These are phyloP conservation scores for Oryza glaberrima DNA, from an alignment of 176 grass and related monocot genomes.

Conservation along the genomic window DNA sequence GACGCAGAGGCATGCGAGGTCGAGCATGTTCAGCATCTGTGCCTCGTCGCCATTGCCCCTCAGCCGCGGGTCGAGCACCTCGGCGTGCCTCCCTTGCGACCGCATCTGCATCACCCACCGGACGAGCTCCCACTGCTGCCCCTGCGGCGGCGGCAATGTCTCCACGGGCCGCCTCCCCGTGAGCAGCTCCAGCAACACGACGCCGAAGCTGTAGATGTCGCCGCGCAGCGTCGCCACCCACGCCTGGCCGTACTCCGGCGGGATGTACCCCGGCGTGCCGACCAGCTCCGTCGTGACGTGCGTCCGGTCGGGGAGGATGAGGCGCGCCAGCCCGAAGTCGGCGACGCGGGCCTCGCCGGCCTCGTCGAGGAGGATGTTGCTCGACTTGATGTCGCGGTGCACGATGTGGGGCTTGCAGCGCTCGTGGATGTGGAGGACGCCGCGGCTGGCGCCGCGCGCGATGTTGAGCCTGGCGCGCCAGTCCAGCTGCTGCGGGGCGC, in stretches of 20 bases:
- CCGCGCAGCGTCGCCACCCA: slow-evolving; percentile 65
- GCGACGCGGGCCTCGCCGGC: slow-evolving; percentile 42
- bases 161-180: slow-evolving; percentile 58
- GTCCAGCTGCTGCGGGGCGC: neutral
- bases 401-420: slow-evolving; percentile 65
- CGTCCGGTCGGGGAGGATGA: slow-evolving; percentile 42
- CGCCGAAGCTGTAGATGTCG: slow-evolving; percentile 89
- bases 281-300: slow-evolving; percentile 68
- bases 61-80: slow-evolving; percentile 29
- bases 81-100: neutral
- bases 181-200: slow-evolving; percentile 88
- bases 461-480: slow-evolving; percentile 52
- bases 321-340: slow-evolving; percentile 60
- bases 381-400: slow-evolving; percentile 62
- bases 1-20: slow-evolving; percentile 44
- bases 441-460: slow-evolving; percentile 46
- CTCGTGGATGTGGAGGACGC: slow-evolving; percentile 63
- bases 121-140: slow-evolving; percentile 28
- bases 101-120: slow-evolving; percentile 29
- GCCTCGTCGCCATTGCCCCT: slow-evolving; percentile 12
- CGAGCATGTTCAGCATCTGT: slow-evolving; percentile 49
- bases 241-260: slow-evolving; percentile 63
- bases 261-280: slow-evolving; percentile 62
- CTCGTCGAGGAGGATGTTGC: slow-evolving; percentile 77
- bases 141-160: neutral